Base-by-base conservation (phyloP, 192 early-diverging fungal species). In the Backusella westeae region DNA sequence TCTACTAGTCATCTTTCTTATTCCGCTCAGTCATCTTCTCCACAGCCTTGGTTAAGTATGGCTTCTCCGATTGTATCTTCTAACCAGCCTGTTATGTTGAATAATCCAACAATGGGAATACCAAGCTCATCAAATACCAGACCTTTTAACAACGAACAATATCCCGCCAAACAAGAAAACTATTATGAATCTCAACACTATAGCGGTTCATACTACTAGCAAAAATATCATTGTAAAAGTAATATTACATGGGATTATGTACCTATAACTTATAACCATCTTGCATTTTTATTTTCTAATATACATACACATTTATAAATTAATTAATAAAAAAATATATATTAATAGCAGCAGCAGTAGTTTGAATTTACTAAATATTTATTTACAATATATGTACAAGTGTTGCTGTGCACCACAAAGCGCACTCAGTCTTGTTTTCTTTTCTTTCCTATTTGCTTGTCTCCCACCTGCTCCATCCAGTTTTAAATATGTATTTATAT, bases 141-240 rank as follows among this genome's bases (percentile, higher is more conserved):
- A 12, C 26, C 23, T 29, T 63, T 63, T 29, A 63, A 29, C 26
- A 63, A 63, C 26, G 12, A 63, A 29, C 21, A 63, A n/a, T 23
- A 26, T 23, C 56, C 56, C 23, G 12, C 29, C 56, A 63, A 63
- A 63, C 56, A 63, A 63, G 56, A 63, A 63, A 29, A 14, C 56
- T 63, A 63, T 63, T 63, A 63, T 63, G 56, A 63, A 63, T 32
- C 56, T 63, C 56, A 63, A 4, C 9, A 63, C 2, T 63, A 63
- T 14, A 63, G 14, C n/a, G 56, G 56, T 63, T 32, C 56, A 63
- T 63, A 63, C 12, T 63, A 63, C 26, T 63, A 29, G 26, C 26
- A 8, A 10, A 32, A 29, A 59, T 59, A 59, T 23, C 53, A 95
- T 59, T 59, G 6, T 59, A 26, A 12, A 59, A 23, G 19, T 53